phyloP scores from a whole-genome alignment of 2,329 filamentous ascomycete genomes.

The Orbilia quercus region DNA sequence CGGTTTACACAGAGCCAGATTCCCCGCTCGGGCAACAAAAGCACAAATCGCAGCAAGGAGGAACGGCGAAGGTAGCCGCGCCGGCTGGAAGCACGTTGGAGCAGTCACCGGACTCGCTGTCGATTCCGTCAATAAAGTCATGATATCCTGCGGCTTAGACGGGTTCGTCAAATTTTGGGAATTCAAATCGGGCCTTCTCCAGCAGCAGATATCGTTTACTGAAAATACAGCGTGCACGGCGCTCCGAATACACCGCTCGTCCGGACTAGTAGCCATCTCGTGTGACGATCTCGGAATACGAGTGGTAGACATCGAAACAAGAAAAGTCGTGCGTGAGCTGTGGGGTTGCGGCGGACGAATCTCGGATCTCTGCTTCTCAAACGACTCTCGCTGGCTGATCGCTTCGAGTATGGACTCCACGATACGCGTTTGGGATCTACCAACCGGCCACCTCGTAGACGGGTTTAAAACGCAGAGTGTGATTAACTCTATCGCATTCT shows the following conservation, averaged over 20 bases:
- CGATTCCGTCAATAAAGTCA: constrained; percentile 85
- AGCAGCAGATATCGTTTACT: constrained; percentile 85
- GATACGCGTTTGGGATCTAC: constrained; percentile 91
- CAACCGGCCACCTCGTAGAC: constrained; percentile 94
- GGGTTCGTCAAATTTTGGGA: constrained; percentile 99
- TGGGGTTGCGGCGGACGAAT: constrained; percentile 81
- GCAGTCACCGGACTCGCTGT: constrained; percentile 87
- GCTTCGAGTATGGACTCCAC: constrained; percentile 83
- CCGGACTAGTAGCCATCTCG: constrained; percentile 85
- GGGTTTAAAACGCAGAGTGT: constrained; percentile 81
- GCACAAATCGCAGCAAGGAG: constrained; percentile 68
- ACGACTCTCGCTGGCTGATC: constrained; percentile 92
- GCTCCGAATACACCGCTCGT: constrained; percentile 82
- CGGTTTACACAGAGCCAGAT: constrained; percentile 85
- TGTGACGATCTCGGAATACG: constrained; percentile 90
- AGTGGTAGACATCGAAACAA: constrained; percentile 89
- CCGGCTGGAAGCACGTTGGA: constrained; percentile 74
- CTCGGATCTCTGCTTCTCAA: constrained; percentile 88
- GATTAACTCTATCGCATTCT: constrained; percentile 88
- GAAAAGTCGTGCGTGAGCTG: constrained; percentile 89
- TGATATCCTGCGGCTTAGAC: constrained; percentile 88
- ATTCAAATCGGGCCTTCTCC: constrained; percentile 81
- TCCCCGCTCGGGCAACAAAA: constrained; percentile 81
- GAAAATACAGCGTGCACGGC: constrained; percentile 79
- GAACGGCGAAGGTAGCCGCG: constrained; percentile 55